phyloP scores from a whole-genome alignment of 169 alveolate genomes.

The Eimeria tenella region DNA sequence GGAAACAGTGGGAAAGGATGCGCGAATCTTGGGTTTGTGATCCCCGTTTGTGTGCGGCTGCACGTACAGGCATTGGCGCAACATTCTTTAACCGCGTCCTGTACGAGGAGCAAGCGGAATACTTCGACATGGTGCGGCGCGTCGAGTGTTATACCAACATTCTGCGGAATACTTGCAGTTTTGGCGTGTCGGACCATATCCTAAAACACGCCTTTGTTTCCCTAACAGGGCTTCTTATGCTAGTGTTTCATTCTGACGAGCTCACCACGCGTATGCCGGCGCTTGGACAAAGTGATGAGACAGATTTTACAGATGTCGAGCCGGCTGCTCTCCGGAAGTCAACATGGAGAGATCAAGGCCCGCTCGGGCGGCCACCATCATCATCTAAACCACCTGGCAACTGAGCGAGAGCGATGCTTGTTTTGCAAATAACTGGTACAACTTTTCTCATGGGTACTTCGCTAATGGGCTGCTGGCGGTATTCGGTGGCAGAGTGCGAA shows the following conservation, averaged over 20 bases:
- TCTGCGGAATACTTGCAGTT: slow-evolving; percentile 90
- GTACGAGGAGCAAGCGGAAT: slow-evolving; percentile 92
- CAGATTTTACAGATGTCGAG: slow-evolving; percentile 54
- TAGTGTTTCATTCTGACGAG: slow-evolving; percentile 77
- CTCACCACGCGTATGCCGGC: slow-evolving; percentile 77
- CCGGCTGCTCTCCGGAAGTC: slow-evolving; percentile 64
- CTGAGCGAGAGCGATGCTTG: not conserved
- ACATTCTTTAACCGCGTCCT: slow-evolving; percentile 90
- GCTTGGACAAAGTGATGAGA: slow-evolving; percentile 67
- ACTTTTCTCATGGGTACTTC: too few species aligned
- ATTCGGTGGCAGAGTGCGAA: too few species aligned
- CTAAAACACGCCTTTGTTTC: slow-evolving; percentile 85
- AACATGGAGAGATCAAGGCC: slow-evolving; percentile 61
- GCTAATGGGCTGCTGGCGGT: too few species aligned
- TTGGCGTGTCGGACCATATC: slow-evolving; percentile 86
- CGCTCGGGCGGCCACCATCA: slow-evolving; percentile 43
- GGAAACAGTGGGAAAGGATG: too few species aligned
- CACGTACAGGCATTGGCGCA: slow-evolving; percentile 92
- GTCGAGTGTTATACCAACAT: slow-evolving; percentile 91
- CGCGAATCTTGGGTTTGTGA: too few species aligned
- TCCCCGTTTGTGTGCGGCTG: slow-evolving; percentile 24
- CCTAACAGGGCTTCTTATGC: slow-evolving; percentile 80
- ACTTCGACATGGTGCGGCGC: slow-evolving; percentile 92
- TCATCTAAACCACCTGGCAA: slow-evolving; percentile 34
- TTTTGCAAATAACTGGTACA: too few species aligned